Evolutionary conservation across 176 grass and related monocot genomes (phyloP), one percentile per base, ranked within the genome.

Genomic region (Triticum timopheevii): DNA sequence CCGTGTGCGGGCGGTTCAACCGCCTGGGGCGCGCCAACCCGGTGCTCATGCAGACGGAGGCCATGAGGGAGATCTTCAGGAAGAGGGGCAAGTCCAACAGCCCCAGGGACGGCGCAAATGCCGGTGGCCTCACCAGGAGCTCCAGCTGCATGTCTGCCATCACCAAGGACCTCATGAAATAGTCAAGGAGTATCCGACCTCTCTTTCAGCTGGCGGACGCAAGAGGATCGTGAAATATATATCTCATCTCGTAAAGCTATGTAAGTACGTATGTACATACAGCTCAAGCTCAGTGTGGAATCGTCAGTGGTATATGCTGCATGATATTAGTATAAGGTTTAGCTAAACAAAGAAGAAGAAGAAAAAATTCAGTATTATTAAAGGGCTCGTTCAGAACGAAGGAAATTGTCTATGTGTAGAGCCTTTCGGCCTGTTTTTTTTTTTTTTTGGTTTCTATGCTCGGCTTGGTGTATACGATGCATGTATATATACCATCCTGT

Each of bases 121-220:
- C 20, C 22, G 82, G 58, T 3, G 17, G 25, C 22, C 88, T 98
- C 62, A 1, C 87, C 38, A 93, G 97, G 90, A 96, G 85, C 92
- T 94, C 93, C 28, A 98, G 97, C 80, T 98, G 97, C 86, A 96
- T 98, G 67, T 89, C 97, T 4, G 97, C 93, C 84, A 93, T 98
- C 34, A 85, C 84, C 86, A 98, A 93, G 82, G 90, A 93, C 65
- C 71, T 90, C 63, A 5, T 15, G 38, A 65, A 65, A 34, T 68
- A 33, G 25, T 77, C 9, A 16, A 20, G 15, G 42, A 50, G 24
- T 28, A 54, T 76, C 24, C 11, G n/a, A 33, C 79, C 19, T 45
- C 73, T 13, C 13, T 28, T 19, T n/a, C 24, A 2, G 0, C 13
- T 30, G 45, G 8, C 2, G 15, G 36, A 56, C 31, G 44, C 31